A percentile compares a stretch with the other conserved stretches of the same genome.
Evolutionary conservation across 495 filamentous ascomycete species (phyloP).

Genomic region (Aspergillus conjunctus): DNA sequence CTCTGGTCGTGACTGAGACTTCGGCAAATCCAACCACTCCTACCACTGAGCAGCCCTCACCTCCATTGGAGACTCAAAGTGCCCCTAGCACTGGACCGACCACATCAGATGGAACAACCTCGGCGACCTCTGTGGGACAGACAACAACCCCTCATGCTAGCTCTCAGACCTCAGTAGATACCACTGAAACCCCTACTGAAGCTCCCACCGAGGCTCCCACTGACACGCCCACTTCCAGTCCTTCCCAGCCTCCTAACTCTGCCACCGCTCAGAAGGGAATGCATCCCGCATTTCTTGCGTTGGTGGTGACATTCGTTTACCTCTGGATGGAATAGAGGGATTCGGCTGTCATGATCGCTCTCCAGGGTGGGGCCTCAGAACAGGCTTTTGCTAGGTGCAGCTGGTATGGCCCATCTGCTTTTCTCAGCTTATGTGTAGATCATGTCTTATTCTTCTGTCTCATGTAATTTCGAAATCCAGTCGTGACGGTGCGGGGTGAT

Average conservation of each 20-base stretch:
- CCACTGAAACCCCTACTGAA: conserved; percentile 12
- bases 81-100: conserved; percentile 5
- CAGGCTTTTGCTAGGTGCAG: background rate
- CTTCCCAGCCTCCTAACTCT: conserved; percentile 12
- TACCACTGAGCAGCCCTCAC: conserved; percentile 7
- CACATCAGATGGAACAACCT: conserved; percentile 4
- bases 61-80: conserved; percentile 10
- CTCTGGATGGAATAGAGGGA: conserved; percentile 10
- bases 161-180: conserved; percentile 12
- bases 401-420: background rate
- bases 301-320: conserved; percentile 14
- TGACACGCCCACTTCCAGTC: conserved; percentile 10
- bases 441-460: conserved; percentile 6
- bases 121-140: conserved; percentile 13
- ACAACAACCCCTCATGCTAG: background rate
- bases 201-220: conserved; percentile 4
- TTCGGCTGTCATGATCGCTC: background rate
- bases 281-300: conserved; percentile 9
- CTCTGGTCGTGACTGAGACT: conserved; percentile 16
- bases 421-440: background rate
- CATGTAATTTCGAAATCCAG: conserved; percentile 10
- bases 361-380: background rate
- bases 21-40: conserved; percentile 6
- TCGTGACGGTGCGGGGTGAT: conserved; percentile 10
- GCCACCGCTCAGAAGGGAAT: conserved; percentile 8